Percentiles rank a stretch among this genome's conserved stretches.
Conservation (phyloP, 179 eudicot genomes). For the Silene noctiflora region DNA sequence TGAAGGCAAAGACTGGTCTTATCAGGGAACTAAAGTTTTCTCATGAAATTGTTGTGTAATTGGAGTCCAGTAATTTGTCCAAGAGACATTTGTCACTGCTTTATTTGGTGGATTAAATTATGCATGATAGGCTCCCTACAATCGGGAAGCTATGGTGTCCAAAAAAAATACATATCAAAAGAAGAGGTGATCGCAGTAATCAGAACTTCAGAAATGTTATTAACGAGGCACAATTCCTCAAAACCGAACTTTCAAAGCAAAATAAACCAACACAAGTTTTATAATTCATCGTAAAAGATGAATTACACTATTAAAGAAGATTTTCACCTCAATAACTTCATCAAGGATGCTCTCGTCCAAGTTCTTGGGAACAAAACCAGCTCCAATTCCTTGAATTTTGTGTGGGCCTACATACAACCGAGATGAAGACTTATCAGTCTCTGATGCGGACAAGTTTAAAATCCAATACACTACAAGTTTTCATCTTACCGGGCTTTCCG, state of each 20-base stretch:
- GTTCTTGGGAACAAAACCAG: constrained; percentile 86
- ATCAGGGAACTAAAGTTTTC: not conserved
- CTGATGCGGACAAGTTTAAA: constrained; percentile 13
- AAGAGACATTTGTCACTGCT: not conserved
- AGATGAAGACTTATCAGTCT: constrained; percentile 21
- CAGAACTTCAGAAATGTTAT: not conserved
- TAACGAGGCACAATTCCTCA: not conserved
- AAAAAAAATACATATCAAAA: not conserved
- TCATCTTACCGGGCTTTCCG: constrained; percentile 82
- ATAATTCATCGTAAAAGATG: not conserved
- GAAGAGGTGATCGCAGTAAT: not conserved
- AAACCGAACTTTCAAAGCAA: not conserved
- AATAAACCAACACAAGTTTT: not conserved
- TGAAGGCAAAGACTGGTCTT: not conserved
- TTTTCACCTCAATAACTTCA: constrained; percentile 78
- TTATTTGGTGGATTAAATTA: not conserved
- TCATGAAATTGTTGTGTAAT: not conserved
- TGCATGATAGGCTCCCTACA: not conserved
- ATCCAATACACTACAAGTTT: not conserved
- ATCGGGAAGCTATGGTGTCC: not conserved
- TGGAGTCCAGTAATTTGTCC: not conserved
- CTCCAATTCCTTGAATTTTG: constrained; percentile 98
- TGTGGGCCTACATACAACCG: constrained; percentile 67
- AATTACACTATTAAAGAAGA: constrained; percentile 11
- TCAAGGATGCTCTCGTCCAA: constrained; percentile 65